phyloP scores from a whole-genome alignment of 2,329 filamentous ascomycete genomes.

The Aspergillus phoenicis region DNA sequence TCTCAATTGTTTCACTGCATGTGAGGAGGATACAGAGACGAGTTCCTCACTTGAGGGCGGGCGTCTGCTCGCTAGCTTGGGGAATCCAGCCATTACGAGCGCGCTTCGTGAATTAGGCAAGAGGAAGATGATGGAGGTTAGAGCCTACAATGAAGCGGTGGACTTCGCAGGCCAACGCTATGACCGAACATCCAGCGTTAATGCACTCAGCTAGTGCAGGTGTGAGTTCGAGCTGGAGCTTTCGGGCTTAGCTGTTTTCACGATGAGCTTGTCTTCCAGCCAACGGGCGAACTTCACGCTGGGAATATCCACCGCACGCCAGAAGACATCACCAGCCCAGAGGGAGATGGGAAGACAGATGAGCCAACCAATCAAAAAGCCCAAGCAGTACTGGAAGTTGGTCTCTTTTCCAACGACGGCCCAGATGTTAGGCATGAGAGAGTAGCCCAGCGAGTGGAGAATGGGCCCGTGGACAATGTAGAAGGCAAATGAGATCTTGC shows the following conservation, averaged over 20 bases:
- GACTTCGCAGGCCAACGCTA: no score
- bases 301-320: constrained; percentile 58
- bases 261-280: constrained; percentile 45
- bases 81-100: no score
- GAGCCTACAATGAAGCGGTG: no score
- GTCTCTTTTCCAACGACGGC: constrained; percentile 42
- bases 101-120: no score
- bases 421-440: constrained; percentile 48
- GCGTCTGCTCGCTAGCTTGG: no score
- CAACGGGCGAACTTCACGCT: constrained; percentile 55
- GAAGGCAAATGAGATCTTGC: constrained; percentile 51
- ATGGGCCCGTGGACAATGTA: constrained; percentile 53
- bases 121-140: no score
- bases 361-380: constrained; percentile 43
- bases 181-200: background rate
- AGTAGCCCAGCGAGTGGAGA: constrained; percentile 47
- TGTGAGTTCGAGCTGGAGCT: constrained; percentile 9
- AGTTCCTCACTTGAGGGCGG: no score
- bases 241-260: constrained; percentile 20
- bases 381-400: constrained; percentile 42
- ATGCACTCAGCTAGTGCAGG: constrained; percentile 15
- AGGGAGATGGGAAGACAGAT: constrained; percentile 48
- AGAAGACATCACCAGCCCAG: constrained; percentile 63
- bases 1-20: no score
- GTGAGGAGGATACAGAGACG: no score